Percentiles rank a stretch among this genome's conserved stretches.
Evolutionary conservation across 495 filamentous ascomycete species (phyloP).

Genomic region (Chaetomium fimeti): DNA sequence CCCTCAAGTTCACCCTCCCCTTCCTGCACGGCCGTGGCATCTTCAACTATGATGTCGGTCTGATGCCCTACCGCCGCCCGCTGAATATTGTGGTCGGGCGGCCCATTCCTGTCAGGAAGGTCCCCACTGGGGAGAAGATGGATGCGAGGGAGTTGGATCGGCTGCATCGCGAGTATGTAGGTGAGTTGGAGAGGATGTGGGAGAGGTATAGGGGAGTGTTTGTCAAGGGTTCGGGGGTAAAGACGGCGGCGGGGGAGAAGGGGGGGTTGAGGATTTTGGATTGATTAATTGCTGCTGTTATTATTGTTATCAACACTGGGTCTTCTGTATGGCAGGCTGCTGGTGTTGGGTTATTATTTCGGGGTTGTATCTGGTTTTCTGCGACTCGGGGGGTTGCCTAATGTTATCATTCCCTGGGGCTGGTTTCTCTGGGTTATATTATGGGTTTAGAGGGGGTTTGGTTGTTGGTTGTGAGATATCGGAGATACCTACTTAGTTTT

Average conservation of each 20-base stretch:
- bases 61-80: conserved; percentile 88
- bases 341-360: too few species aligned
- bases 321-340: too few species aligned
- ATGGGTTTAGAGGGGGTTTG: too few species aligned
- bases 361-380: too few species aligned
- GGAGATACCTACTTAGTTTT: too few species aligned
- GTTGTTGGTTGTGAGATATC: too few species aligned
- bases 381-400: too few species aligned
- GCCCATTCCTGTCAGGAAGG: conserved; percentile 63
- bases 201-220: conserved; percentile 84
- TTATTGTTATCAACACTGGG: not conserved
- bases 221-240: conserved; percentile 63
- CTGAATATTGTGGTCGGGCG: conserved; percentile 85
- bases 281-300: conserved; percentile 39
- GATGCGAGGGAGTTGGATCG: conserved; percentile 72
- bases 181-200: conserved; percentile 80
- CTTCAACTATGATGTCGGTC: conserved; percentile 95
- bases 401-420: too few species aligned
- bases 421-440: too few species aligned
- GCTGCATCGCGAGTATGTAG: conserved; percentile 74
- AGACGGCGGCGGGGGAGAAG: conserved; percentile 52
- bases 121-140: conserved; percentile 42
- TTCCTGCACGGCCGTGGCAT: conserved; percentile 86
- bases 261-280: conserved; percentile 78
- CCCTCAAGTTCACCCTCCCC: conserved; percentile 90